Percentiles rank a stretch among this genome's conserved stretches.
Evolutionary conservation across 2,329 filamentous ascomycete genomes (phyloP).

Genomic region (Trichoderma harzianum): DNA sequence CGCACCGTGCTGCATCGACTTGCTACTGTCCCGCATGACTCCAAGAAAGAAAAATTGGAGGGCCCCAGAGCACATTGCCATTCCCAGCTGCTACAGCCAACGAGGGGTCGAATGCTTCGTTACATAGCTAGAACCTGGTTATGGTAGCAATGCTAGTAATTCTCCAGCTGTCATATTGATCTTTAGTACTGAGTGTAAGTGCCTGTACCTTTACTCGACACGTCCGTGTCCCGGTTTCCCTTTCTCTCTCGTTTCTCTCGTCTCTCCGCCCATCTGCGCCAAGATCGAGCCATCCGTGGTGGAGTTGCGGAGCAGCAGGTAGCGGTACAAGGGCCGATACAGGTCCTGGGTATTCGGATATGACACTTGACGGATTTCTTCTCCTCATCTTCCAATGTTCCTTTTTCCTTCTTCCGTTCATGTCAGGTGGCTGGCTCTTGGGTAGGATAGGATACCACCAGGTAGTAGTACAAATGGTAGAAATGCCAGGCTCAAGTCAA

Average conservation of each 20-base stretch:
- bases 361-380: background rate
- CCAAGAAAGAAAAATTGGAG: background rate
- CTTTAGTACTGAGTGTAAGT: background rate
- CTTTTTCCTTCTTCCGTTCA: background rate
- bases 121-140: background rate
- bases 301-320: constrained; percentile 10
- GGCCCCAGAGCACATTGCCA: no score
- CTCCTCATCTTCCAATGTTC: background rate
- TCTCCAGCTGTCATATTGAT: no score
- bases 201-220: background rate
- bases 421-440: no score
- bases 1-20: background rate
- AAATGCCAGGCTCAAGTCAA: background rate
- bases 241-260: background rate
- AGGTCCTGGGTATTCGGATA: background rate
- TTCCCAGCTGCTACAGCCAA: no score
- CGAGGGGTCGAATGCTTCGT: background rate
- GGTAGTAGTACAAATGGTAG: background rate
- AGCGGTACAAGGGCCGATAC: background rate
- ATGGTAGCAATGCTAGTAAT: background rate
- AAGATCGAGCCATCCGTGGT: constrained; percentile 8
- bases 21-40: constrained; percentile 8
- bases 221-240: background rate
- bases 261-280: background rate
- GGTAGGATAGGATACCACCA: no score